Conservation (phyloP, 768 basidiomycete species). For the Lactarius evosmus region DNA sequence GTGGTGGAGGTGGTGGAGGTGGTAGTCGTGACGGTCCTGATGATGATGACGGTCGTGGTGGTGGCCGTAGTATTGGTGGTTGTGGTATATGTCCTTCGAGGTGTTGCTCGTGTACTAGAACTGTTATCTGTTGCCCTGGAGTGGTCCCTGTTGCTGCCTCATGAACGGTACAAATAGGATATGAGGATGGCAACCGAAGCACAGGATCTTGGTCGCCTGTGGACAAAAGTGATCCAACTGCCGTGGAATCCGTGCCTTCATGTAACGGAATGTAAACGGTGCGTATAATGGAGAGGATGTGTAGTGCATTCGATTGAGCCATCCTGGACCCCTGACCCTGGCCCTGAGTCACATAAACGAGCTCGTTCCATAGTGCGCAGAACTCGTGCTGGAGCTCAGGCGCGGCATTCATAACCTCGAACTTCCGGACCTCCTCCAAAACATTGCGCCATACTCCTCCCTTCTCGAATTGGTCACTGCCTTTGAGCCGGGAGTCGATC, state of each 20-base stretch:
- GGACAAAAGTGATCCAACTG: background rate
- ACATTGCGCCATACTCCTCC: slow-evolving; percentile 2
- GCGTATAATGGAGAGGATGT: slow-evolving; percentile 1
- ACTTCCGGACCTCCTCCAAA: background rate
- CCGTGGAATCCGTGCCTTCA: background rate
- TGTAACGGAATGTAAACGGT: background rate
- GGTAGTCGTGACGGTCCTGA: too few relatives aligned
- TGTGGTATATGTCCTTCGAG: too few relatives aligned
- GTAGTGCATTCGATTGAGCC: background rate
- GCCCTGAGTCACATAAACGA: background rate
- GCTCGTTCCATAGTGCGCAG: slow-evolving; percentile 15
- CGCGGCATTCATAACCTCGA: background rate
- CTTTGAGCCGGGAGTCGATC: background rate
- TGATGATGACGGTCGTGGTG: too few relatives aligned
- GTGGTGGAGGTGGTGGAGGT: too few relatives aligned
- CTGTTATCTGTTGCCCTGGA: too few relatives aligned
- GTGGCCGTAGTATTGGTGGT: too few relatives aligned
- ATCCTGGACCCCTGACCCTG: background rate
- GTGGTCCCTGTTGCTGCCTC: too few relatives aligned
- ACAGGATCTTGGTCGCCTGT: background rate
- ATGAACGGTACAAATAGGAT: background rate
- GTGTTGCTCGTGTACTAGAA: too few relatives aligned
- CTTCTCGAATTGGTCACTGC: background rate
- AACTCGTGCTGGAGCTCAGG: background rate
- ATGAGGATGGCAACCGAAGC: background rate